Evolutionary conservation across 2,329 filamentous ascomycete species (phyloP).

Genomic region (Helminthosporium solani): DNA sequence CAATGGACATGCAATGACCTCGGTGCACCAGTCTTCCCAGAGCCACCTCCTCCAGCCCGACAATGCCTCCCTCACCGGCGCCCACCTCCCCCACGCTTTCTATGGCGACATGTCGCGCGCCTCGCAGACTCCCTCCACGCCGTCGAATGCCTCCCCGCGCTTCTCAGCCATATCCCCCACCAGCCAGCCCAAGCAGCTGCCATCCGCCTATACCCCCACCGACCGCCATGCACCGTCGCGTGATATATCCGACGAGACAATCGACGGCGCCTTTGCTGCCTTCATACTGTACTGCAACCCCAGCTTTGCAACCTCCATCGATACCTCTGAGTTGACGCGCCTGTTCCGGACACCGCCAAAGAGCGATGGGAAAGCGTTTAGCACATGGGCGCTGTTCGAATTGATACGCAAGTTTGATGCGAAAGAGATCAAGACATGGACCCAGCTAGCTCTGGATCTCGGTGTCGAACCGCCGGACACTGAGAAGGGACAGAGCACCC

Average conservation of each 20-base stretch:
- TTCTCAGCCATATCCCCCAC: slow-evolving; percentile 40
- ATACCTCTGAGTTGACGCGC: slow-evolving; percentile 70
- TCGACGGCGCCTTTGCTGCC: slow-evolving; percentile 78
- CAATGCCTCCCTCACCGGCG: slow-evolving; percentile 32
- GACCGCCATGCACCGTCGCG: slow-evolving; percentile 64
- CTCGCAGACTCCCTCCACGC: slow-evolving; percentile 40
- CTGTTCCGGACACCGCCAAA: slow-evolving; percentile 78
- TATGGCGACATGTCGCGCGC: slow-evolving; percentile 41
- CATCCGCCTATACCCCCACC: slow-evolving; percentile 39
- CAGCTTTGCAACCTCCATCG: slow-evolving; percentile 66
- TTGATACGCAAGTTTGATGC: slow-evolving; percentile 75
- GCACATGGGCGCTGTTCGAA: slow-evolving; percentile 72
- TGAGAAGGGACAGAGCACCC: slow-evolving; percentile 82
- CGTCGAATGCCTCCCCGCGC: slow-evolving; percentile 42
- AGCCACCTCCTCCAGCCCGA: slow-evolving; percentile 39
- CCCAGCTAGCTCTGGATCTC: slow-evolving; percentile 79
- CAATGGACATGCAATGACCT: slow-evolving; percentile 41
- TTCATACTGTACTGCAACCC: slow-evolving; percentile 95
- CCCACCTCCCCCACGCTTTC: slow-evolving; percentile 36
- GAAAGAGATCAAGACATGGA: slow-evolving; percentile 91
- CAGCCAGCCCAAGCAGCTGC: slow-evolving; percentile 35
- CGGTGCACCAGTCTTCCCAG: slow-evolving; percentile 27
- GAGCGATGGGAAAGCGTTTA: slow-evolving; percentile 85
- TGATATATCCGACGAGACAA: slow-evolving; percentile 66
- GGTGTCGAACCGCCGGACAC: slow-evolving; percentile 82